These are phyloP conservation scores for Solanum chilense DNA, from an alignment of 257 asterid species.

Conservation along the genomic window DNA sequence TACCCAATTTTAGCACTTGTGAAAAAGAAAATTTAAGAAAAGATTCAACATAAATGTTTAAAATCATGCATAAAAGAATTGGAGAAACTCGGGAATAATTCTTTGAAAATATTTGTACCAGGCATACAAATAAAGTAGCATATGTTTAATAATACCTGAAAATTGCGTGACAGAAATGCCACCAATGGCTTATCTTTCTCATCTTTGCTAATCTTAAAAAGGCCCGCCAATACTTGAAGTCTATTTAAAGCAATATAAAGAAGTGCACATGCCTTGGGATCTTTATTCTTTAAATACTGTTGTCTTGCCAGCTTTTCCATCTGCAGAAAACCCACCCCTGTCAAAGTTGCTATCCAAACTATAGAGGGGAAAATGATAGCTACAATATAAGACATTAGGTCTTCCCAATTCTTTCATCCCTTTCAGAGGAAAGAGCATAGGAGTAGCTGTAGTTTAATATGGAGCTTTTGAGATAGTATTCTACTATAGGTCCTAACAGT, in stretches of 20 bases:
- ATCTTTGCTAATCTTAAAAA: constrained; percentile 89
- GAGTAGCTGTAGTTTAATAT: neutral
- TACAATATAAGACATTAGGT: neutral
- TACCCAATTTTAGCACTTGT: neutral
- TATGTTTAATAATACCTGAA: constrained; percentile 46
- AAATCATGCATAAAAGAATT: neutral
- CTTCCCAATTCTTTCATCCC: neutral
- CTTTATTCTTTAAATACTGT: constrained; percentile 68
- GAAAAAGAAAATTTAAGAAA: neutral
- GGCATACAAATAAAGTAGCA: neutral
- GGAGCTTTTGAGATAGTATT: neutral
- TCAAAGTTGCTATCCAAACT: neutral
- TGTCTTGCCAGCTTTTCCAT: constrained; percentile 93
- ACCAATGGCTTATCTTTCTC: constrained; percentile 88
- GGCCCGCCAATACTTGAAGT: constrained; percentile 91
- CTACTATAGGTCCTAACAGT: neutral
- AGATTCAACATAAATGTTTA: neutral
- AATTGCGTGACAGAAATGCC: constrained; percentile 75
- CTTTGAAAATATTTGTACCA: neutral
- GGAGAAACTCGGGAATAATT: neutral
- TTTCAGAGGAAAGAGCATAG: neutral
- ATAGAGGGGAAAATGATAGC: neutral
- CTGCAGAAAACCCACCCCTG: constrained; percentile 33
- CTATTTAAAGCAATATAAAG: constrained; percentile 85
- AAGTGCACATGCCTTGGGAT: constrained; percentile 89